Percentiles rank a stretch among this genome's conserved stretches.
These are phyloP conservation scores for Ensete ventricosum DNA, from an alignment of 176 grass and related monocot genomes.

Conservation along the genomic window DNA sequence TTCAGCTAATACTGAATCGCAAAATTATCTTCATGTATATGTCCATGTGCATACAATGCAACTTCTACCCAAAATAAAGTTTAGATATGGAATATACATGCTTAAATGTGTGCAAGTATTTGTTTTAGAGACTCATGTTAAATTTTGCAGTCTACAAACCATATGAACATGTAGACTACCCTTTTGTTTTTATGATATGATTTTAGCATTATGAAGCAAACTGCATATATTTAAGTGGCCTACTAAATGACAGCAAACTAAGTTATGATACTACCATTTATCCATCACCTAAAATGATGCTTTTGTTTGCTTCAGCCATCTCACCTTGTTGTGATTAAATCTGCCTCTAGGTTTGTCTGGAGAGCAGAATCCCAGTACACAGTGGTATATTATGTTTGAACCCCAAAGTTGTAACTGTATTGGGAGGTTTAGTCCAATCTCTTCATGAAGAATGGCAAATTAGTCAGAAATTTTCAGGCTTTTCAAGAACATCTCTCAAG, in stretches of 20 bases:
- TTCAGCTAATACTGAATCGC: too few species aligned
- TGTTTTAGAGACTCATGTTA: too few species aligned
- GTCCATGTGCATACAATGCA: too few species aligned
- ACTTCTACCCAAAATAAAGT: too few species aligned
- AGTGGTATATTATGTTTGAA: slow-evolving; percentile 64
- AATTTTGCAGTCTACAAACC: too few species aligned
- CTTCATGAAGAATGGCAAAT: slow-evolving; percentile 83
- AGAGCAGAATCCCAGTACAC: slow-evolving; percentile 61
- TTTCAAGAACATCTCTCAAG: slow-evolving; percentile 47
- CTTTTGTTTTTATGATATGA: too few species aligned
- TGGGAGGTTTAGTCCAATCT: slow-evolving; percentile 66
- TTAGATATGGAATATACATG: too few species aligned
- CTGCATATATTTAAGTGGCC: background rate
- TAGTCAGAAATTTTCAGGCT: slow-evolving; percentile 67
- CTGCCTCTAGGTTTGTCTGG: slow-evolving; percentile 45
- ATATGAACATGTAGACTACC: too few species aligned
- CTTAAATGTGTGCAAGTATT: too few species aligned
- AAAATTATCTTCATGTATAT: too few species aligned
- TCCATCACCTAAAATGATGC: slow-evolving; percentile 5
- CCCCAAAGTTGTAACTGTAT: slow-evolving; percentile 43
- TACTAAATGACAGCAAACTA: background rate
- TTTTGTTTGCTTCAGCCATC: background rate
- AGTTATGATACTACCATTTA: background rate
- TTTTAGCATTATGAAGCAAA: too few species aligned
- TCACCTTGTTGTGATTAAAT: background rate